Evolutionary conservation across 441 rosid species (phyloP), one percentile per base, ranked within the genome.

Genomic region (Erodium trifolium): DNA sequence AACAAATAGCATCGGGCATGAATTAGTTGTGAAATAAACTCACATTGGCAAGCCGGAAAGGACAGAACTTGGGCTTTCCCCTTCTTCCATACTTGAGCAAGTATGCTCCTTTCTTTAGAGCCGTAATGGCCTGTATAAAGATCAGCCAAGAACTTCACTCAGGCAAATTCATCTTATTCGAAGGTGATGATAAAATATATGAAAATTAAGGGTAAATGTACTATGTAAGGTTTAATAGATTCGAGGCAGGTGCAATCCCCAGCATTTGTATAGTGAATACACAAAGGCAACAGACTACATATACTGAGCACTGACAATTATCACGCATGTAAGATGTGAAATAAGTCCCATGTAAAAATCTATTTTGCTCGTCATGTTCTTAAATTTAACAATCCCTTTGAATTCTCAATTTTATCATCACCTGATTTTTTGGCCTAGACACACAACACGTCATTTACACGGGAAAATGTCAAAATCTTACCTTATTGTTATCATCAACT

Each of bases 11-110:
- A 51, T 14, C 16, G n/a, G 59, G 59, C 59, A n/a, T n/a, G 17
- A 51, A 14, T 1, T 49, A 55, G 16, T 55, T 14, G 18, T 16
- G 17, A 55, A 55, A 55, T 45, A 68, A 70, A 72, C 97, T 86
- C 81, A 94, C 99, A 83, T 90, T 90, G 67, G 99, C 88, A 78
- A 94, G 99, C 71, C 96, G 91, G 79, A 94, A 91, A 31, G 97
- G 99, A 71, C 99, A 94, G 80, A 88, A 91, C 82, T 94, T 94
- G 66, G 99, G 99, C 78, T 91, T 94, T 67, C 99, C 99, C 70
- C 99, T 87, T 80, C 99, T 84, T 73, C 99, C 99, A 78, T 94
- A 94, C 83, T 94, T 94, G 8, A 94, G 94, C 83, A 94, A 83
- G 83, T 78, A 88, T 63, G 99, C 92, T 65, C 99, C 99, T 72